A percentile compares a stretch with the other conserved stretches of the same genome.
Conservation (phyloP, 163 green algal species). For the Botryococcus braunii region DNA sequence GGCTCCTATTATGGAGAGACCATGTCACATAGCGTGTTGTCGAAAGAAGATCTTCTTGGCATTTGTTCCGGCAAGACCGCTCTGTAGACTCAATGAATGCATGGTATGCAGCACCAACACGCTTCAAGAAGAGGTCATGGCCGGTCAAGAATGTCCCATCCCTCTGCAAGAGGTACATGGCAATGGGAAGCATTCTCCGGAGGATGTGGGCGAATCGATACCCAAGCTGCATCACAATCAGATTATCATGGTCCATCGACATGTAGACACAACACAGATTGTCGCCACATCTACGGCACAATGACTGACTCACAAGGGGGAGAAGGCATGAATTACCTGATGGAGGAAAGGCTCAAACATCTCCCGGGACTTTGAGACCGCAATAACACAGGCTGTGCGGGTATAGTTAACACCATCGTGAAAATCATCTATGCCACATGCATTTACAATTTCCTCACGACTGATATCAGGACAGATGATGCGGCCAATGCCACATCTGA, state of each 20-base stretch:
- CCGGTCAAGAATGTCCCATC: conserved; percentile 66
- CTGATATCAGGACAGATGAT: conserved; percentile 70
- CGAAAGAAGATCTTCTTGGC: conserved; percentile 79
- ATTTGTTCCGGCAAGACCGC: conserved; percentile 43
- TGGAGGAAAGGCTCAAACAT: conserved; percentile 91
- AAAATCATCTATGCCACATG: conserved; percentile 91
- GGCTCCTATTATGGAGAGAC: conserved; percentile 81
- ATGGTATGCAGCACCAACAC: conserved; percentile 65
- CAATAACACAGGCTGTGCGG: conserved; percentile 87
- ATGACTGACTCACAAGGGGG: no score
- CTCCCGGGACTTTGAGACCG: conserved; percentile 69
- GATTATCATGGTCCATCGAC: not conserved
- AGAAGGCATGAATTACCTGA: conserved; percentile 41
- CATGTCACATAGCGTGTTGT: conserved; percentile 91
- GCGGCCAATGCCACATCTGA: conserved; percentile 60
- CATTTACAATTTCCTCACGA: conserved; percentile 92
- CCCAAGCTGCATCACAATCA: conserved; percentile 60
- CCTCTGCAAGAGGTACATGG: conserved; percentile 64
- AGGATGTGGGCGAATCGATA: conserved; percentile 85
- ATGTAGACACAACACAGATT: not conserved
- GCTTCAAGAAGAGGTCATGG: conserved; percentile 82
- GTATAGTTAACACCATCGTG: conserved; percentile 95
- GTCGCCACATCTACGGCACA: no score
- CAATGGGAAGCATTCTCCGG: conserved; percentile 80
- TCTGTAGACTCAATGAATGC: conserved; percentile 68